phyloP scores from a whole-genome alignment of 768 basidiomycete genomes.

The Hygrophorus pudorinus region DNA sequence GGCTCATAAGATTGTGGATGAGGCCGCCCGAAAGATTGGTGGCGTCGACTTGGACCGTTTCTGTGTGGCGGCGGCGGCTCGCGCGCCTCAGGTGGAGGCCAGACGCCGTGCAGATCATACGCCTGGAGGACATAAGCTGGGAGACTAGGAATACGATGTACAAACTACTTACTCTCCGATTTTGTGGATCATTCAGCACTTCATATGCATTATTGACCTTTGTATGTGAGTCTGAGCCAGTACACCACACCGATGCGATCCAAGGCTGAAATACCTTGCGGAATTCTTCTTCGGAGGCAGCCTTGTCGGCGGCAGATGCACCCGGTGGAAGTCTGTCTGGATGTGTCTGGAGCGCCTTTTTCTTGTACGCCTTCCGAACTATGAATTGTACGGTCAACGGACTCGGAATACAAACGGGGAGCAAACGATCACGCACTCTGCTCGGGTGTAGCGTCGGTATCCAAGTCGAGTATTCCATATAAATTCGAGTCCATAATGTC shows the following conservation, averaged over 20 bases:
- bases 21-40: constrained; percentile 5
- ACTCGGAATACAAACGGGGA: neutral
- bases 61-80: constrained; percentile 16
- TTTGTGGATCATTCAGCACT: constrained; percentile 52
- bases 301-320: constrained; percentile 49
- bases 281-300: constrained; percentile 47
- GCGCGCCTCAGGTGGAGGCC: constrained; percentile 51
- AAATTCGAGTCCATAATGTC: constrained; percentile 52
- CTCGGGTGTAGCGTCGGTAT: constrained; percentile 45
- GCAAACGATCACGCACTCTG: constrained; percentile 41
- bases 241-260: neutral
- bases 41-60: constrained; percentile 14
- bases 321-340: constrained; percentile 59
- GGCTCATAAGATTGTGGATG: constrained; percentile 14
- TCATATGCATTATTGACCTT: constrained; percentile 77
- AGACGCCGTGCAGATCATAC: constrained; percentile 65
- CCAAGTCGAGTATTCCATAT: constrained; percentile 54
- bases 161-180: constrained; percentile 35
- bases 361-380: constrained; percentile 79
- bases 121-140: constrained; percentile 24
- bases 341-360: constrained; percentile 61
- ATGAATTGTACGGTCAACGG: constrained; percentile 2
- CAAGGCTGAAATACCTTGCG: constrained; percentile 21
- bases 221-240: constrained; percentile 2
- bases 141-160: neutral